Percentiles rank a stretch among this genome's conserved stretches.
Evolutionary conservation across 257 asterid genomes (phyloP).

Genomic region (Fraxinus anomala): DNA sequence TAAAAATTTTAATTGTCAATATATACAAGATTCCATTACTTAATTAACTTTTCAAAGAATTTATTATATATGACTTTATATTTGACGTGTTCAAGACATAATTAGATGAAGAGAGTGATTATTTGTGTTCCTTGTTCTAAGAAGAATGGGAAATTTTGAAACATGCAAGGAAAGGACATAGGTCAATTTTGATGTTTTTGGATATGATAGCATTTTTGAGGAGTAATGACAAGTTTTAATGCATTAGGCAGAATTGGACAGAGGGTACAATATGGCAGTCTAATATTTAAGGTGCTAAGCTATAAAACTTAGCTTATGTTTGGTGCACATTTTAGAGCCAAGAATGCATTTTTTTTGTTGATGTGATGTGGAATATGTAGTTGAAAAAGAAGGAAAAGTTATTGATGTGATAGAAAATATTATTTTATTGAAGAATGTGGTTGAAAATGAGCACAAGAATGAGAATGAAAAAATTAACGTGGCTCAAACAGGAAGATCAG

Average conservation of each 20-base stretch:
- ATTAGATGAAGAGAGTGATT: not conserved
- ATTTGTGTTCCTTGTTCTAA: not conserved
- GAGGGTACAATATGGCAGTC: not conserved
- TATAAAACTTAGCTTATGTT: not conserved
- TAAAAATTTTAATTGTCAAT: not conserved
- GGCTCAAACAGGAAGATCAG: not conserved
- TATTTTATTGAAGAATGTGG: too few species aligned
- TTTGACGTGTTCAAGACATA: not conserved
- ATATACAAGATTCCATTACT: not conserved
- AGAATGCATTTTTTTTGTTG: too few species aligned
- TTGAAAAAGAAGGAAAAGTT: too few species aligned
- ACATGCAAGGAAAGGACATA: not conserved
- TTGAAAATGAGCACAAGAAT: too few species aligned
- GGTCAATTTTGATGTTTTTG: not conserved
- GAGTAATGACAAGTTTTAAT: not conserved
- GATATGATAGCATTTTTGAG: not conserved
- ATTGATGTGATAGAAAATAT: too few species aligned
- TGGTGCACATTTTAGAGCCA: too few species aligned
- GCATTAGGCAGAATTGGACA: not conserved
- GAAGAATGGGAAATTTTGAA: not conserved
- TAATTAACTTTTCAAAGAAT: not conserved
- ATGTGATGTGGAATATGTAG: too few species aligned
- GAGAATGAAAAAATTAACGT: too few species aligned
- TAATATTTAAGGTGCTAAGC: not conserved
- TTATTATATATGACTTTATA: not conserved